Base-by-base conservation (phyloP, 768 basidiomycete species). In the Suillus fuscotomentosus region DNA sequence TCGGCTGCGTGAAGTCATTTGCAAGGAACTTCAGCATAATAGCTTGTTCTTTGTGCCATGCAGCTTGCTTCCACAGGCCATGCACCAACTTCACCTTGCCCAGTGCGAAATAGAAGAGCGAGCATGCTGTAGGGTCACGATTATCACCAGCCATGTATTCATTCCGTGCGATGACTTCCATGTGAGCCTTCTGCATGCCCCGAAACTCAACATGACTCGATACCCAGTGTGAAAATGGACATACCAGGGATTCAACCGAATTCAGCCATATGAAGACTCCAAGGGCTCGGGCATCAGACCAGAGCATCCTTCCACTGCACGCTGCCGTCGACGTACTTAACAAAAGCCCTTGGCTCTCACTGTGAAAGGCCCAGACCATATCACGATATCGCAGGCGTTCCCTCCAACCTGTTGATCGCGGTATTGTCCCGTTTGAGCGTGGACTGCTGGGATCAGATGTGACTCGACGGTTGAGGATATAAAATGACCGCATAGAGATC, bases 281-380 rank as follows among this genome's bases (percentile, higher is more conserved):
- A 14, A 97, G 75, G 1, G 91, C 88, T 70, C 88, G 84, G 0
- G 97, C 95, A 73, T 97, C 93, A 17, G 83, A 79, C 97, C 97
- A 99, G 43, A 85, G 75, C 88, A 98, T 92, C 77, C 93, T 97
- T 0, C 88, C 90, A 43, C 85, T 84, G 69, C 93, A 96, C 14
- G 91, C 88, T 4, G 83, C 77, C 17, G 83, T 83, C 2, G 91
- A 91, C 4, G 89, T 87, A 34, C 82, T 79, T 60, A 97, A 75
- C 5, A 99, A 76, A 53, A 98, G 75, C 20, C 91, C 94, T 70
- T 99, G 95, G 71, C 89, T 93, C 76, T 97, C 95, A 71, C 95
- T 97, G 70, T 97, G 92, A 73, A 91, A 96, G 0, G 96, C 97
- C 96, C 97, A 99, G 34, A 98, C 83, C 80, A 98, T 94, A 75